phyloP scores from a whole-genome alignment of 2,329 filamentous ascomycete species.

The Cytospora leucostoma region DNA sequence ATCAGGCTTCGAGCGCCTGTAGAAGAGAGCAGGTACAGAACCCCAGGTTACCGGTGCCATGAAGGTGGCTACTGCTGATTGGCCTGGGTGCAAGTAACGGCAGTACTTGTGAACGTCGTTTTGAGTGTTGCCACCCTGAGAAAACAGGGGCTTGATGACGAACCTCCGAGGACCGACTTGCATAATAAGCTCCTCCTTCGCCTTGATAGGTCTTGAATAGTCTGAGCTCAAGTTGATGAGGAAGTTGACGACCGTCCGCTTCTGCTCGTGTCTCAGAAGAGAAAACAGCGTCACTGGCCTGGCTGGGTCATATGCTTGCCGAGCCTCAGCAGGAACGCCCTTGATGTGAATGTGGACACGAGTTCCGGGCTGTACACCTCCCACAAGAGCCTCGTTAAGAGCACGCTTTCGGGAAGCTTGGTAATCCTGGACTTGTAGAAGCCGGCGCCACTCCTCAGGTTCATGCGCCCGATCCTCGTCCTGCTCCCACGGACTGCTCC shows the following conservation, averaged over 20 bases:
- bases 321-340: conserved; percentile 47
- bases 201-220: conserved; percentile 74
- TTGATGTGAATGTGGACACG: conserved; percentile 78
- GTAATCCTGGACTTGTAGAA: conserved; percentile 89
- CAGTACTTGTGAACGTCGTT: conserved; percentile 98
- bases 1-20: conserved; percentile 60
- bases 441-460: conserved; percentile 83
- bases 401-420: conserved; percentile 76
- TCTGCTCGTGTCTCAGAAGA: conserved; percentile 90
- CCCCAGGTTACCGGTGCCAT: conserved; percentile 93
- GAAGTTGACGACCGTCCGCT: conserved; percentile 86
- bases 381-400: conserved; percentile 81
- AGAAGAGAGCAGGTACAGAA: conserved; percentile 85
- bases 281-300: conserved; percentile 77
- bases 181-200: conserved; percentile 88
- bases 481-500: conserved; percentile 85
- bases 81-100: conserved; percentile 86
- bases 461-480: conserved; percentile 85
- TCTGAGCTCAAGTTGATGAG: conserved; percentile 84
- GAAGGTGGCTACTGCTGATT: conserved; percentile 85
- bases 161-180: conserved; percentile 89
- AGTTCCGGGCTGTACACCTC: conserved; percentile 81
- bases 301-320: conserved; percentile 52
- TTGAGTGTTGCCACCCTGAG: conserved; percentile 81
- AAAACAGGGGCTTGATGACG: conserved; percentile 87